Evolutionary conservation across 176 grass and related monocot species (phyloP), one percentile per base, ranked within the genome.

Genomic region (Panicum miliaceum): DNA sequence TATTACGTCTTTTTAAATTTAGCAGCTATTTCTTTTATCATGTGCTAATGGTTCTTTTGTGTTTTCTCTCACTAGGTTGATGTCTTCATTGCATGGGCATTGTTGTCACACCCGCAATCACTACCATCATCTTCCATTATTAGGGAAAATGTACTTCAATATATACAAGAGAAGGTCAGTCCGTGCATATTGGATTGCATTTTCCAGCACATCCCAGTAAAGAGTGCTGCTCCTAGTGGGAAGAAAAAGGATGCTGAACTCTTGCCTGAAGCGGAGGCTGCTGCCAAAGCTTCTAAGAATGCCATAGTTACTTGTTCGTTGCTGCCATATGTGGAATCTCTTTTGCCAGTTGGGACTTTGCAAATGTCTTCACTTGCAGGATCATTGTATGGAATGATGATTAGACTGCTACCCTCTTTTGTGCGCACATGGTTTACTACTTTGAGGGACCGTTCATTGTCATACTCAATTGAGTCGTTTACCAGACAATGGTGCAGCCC

Each of bases 401-500:
- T 95, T 87, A 94, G 81, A 40, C 87, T 93, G 77, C 84, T 95
- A 68, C 93, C 91, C 71, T 98, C 96, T 34, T 98, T 90, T 88
- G 95, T 94, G 34, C 90, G 91, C 64, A 88, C 87, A 68, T 98
- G 95, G 95, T 98, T 93, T 90, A 86, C 88, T 87, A 79, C 82
- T 46, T 88, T 98, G 84, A 90, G 93, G 41, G 79, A 68, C n/a
- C 64, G 64, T 42, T 69, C 79, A 57, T 57, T 81, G n/a, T 81
- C 79, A 27, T 57, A 29, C 50, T 56, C 79, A 27, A 57, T 81
- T 0, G 96, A 95, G 82, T 88, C 89, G 42, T 98, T 95, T 82
- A 98, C 96, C 40, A 98, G 89, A 91, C 54, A 75, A 71, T 98
- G 96, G 92, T 98, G 92, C 79, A 98, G 96, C 85, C 96, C 92